Evolutionary conservation across 2,329 filamentous ascomycete genomes (phyloP).

Genomic region (Diaporthe nobilis): DNA sequence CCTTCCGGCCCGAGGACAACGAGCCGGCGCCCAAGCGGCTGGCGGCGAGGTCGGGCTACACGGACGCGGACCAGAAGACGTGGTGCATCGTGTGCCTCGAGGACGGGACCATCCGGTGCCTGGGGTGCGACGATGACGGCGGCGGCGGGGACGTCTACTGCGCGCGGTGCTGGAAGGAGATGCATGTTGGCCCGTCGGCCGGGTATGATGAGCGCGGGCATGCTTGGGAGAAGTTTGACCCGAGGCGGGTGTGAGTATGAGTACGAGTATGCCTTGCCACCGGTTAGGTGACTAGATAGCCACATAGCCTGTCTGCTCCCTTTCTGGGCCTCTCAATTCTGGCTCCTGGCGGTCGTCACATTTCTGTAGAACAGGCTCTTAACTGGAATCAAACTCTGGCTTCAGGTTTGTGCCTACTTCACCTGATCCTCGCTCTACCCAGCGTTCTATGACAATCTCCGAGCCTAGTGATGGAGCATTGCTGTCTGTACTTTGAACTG

Average conservation of each 20-base stretch:
- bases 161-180: slow-evolving; percentile 83
- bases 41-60: slow-evolving; percentile 61
- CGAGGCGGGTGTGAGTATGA: neutral
- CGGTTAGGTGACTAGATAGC: no score
- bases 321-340: no score
- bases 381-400: no score
- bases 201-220: slow-evolving; percentile 80
- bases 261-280: no score
- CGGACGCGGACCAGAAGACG: slow-evolving; percentile 79
- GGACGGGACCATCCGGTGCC: slow-evolving; percentile 80
- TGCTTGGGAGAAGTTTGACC: slow-evolving; percentile 69
- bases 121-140: slow-evolving; percentile 72
- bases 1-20: slow-evolving; percentile 60
- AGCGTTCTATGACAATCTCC: no score
- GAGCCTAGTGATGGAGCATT: no score
- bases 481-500: no score
- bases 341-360: no score
- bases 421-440: no score
- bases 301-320: no score
- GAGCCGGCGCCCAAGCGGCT: slow-evolving; percentile 46
- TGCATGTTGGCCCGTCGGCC: slow-evolving; percentile 79
- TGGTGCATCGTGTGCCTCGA: slow-evolving; percentile 90
- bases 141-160: slow-evolving; percentile 77
- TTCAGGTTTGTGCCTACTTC: no score
- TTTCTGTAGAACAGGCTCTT: no score